phyloP scores from a whole-genome alignment of 768 basidiomycete species.

The Russula brevipes region DNA sequence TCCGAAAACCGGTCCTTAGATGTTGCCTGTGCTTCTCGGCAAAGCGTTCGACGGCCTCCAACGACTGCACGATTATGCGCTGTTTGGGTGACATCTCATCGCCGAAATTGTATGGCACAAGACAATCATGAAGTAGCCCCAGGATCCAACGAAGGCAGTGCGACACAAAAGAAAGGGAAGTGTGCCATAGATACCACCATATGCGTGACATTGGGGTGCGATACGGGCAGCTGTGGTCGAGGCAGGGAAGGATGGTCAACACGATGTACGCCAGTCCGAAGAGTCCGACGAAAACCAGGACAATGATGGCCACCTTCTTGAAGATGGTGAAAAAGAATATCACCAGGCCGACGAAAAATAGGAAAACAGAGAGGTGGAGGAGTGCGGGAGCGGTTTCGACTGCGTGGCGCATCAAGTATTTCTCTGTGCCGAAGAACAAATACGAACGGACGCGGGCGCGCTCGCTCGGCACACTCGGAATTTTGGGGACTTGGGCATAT shows the following conservation, averaged over 20 bases:
- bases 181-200: constrained; percentile 11
- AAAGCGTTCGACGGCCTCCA: neutral
- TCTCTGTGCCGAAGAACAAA: constrained; percentile 10
- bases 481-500: constrained; percentile 22
- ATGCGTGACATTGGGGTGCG: constrained; percentile 19
- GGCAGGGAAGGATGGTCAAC: constrained; percentile 12
- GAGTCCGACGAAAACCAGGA: neutral
- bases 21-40: neutral
- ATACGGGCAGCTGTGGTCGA: constrained; percentile 17
- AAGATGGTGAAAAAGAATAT: constrained; percentile 14
- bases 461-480: constrained; percentile 1
- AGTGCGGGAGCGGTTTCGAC: constrained; percentile 28
- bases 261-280: constrained; percentile 7
- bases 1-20: neutral
- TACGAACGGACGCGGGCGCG: constrained; percentile 17
- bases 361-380: constrained; percentile 22
- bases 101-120: neutral
- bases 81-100: neutral
- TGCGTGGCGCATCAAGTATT: constrained; percentile 1
- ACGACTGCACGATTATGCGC: neutral
- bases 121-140: neutral
- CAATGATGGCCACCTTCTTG: constrained; percentile 4
- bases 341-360: constrained; percentile 18
- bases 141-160: neutral
- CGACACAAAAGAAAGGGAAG: neutral